Conservation (phyloP, 2,329 filamentous ascomycete genomes). For the Cucurbitaria berberidis region DNA sequence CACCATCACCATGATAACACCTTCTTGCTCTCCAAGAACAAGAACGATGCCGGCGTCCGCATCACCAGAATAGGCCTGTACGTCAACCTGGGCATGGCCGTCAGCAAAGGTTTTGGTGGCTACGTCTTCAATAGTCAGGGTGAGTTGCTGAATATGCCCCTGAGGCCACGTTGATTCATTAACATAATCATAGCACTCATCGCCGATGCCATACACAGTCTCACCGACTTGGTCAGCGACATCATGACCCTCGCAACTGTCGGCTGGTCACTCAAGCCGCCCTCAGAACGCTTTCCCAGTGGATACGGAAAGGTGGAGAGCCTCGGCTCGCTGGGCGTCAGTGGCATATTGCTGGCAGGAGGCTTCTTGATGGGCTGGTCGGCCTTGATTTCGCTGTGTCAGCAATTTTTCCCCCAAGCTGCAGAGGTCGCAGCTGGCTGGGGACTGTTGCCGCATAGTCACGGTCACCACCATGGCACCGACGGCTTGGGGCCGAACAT, state of each 20-base stretch:
- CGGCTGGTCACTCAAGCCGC: constrained; percentile 87
- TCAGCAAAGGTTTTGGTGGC: constrained; percentile 90
- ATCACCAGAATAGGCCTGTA: constrained; percentile 89
- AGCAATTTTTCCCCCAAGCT: constrained; percentile 57
- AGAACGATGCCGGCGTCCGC: constrained; percentile 89
- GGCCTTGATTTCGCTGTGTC: constrained; percentile 64
- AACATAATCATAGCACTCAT: constrained; percentile 67
- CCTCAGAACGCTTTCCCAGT: constrained; percentile 81
- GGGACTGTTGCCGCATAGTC: constrained; percentile 59
- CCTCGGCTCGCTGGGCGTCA: constrained; percentile 89
- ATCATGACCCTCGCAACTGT: constrained; percentile 93
- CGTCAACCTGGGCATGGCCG: constrained; percentile 91
- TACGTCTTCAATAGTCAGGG: constrained; percentile 91
- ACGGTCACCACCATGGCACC: constrained; percentile 66
- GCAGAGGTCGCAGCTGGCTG: constrained; percentile 51
- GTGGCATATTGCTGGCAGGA: constrained; percentile 84
- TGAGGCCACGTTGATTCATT: constrained; percentile 13
- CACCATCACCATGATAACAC: constrained; percentile 80
- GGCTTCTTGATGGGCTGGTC: constrained; percentile 86
- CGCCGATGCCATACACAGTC: constrained; percentile 92
- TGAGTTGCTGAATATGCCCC: constrained; percentile 18
- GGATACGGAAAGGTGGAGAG: constrained; percentile 99
- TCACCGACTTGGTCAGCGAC: constrained; percentile 94
- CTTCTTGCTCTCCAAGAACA: constrained; percentile 80
- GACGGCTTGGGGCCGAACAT: constrained; percentile 76